phyloP scores from a whole-genome alignment of 306 rosid species.

The Urtica urens region DNA sequence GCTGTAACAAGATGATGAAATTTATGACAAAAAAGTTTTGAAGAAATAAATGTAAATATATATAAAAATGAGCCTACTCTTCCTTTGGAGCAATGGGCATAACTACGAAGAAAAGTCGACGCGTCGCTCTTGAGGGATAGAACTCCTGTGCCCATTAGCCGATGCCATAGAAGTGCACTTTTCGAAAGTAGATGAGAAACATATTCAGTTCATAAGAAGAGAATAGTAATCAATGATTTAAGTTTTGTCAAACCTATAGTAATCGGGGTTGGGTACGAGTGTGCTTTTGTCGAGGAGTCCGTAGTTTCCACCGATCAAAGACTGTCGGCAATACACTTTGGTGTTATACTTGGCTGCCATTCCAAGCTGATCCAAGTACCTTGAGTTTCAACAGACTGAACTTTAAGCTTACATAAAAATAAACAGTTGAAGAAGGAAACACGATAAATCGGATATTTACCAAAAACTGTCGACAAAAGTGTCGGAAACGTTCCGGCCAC shows the following conservation, averaged over 20 bases:
- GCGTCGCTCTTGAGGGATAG: conserved; percentile 34
- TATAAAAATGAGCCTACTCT: conserved; percentile 37
- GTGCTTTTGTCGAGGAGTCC: conserved; percentile 74
- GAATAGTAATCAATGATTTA: neutral
- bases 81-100: conserved; percentile 85
- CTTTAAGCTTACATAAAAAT: no score
- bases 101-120: conserved; percentile 55
- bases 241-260: conserved; percentile 50
- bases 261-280: conserved; percentile 87
- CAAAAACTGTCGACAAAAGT: conserved; percentile 83
- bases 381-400: conserved; percentile 10
- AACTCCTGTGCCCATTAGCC: conserved; percentile 77
- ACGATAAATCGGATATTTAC: conserved; percentile 33
- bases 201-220: neutral
- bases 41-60: neutral
- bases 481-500: conserved; percentile 65
- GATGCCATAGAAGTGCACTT: conserved; percentile 92
- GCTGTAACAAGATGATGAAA: conserved; percentile 27
- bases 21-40: neutral
- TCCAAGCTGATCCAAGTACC: conserved; percentile 99
- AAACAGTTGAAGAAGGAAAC: neutral
- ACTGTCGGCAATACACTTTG: conserved; percentile 82
- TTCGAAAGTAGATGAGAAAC: conserved; percentile 17
- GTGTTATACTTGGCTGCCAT: conserved; percentile 67
- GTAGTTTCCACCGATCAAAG: conserved; percentile 86